Conservation (phyloP, 192 early-diverging fungal species). For the Coemansia sp. region DNA sequence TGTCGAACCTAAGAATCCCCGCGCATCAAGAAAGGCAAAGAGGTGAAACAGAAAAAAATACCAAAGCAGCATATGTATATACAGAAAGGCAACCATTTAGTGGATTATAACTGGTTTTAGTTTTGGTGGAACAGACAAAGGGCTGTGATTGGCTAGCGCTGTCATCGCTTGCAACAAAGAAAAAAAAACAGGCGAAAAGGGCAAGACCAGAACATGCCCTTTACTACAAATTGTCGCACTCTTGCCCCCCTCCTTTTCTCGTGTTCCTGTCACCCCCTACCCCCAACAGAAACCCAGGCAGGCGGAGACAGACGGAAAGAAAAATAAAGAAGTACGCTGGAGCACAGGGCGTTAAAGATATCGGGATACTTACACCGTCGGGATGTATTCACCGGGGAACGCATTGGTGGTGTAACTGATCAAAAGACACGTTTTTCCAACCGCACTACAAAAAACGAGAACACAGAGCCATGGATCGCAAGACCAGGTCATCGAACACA, state of each 20-base stretch:
- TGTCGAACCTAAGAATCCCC: conserved; percentile 73
- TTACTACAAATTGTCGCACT: background rate
- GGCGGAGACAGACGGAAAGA: background rate
- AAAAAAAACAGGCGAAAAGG: too few species aligned
- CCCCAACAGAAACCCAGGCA: background rate
- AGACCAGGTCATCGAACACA: background rate
- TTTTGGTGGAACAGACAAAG: too few species aligned
- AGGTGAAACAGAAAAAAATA: background rate
- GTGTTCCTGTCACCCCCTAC: too few species aligned
- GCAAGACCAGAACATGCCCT: too few species aligned
- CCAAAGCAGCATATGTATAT: background rate
- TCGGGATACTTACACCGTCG: conserved; percentile 84
- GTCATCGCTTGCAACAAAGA: too few species aligned
- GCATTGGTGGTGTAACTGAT: conserved; percentile 99
- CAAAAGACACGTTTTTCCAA: conserved; percentile 94
- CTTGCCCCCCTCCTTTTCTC: background rate
- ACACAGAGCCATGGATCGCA: background rate
- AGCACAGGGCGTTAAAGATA: background rate
- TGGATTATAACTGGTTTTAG: too few species aligned
- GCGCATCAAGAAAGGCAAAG: background rate
- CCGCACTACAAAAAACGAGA: conserved; percentile 64
- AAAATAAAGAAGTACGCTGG: background rate
- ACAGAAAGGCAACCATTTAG: too few species aligned
- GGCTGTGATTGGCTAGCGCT: too few species aligned
- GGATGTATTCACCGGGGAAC: conserved; percentile 99